Evolutionary conservation across 495 filamentous ascomycete species (phyloP).

Genomic region (Evansstolkia leycettana): DNA sequence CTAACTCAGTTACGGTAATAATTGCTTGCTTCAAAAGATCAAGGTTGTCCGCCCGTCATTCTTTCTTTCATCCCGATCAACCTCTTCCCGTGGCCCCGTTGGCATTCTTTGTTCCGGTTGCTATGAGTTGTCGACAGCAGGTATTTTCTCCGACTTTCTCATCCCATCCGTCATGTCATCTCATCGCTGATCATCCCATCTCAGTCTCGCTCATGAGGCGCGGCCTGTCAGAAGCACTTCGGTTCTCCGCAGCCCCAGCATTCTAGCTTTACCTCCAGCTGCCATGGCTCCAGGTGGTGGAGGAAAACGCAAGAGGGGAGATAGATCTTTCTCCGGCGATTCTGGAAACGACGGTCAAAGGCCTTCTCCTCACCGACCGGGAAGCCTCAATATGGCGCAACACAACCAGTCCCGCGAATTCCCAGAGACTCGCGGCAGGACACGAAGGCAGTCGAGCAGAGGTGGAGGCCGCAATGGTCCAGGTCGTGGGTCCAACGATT

Average conservation of each 20-base stretch:
- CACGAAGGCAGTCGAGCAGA: constrained; percentile 31
- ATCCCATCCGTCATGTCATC: neutral
- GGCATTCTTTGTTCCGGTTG: neutral
- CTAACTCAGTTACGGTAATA: too few species aligned
- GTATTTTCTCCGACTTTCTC: neutral
- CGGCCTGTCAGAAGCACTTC: constrained; percentile 21
- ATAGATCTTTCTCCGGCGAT: constrained; percentile 40
- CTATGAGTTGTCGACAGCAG: neutral
- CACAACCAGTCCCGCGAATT: constrained; percentile 30
- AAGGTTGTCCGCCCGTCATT: too few species aligned
- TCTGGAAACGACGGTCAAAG: constrained; percentile 37
- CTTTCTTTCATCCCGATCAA: neutral
- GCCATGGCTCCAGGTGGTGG: constrained; percentile 40
- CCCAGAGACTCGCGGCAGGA: constrained; percentile 30
- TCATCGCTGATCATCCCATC: constrained; percentile 7
- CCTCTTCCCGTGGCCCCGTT: neutral
- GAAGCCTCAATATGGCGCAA: constrained; percentile 46
- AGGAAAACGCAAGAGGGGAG: constrained; percentile 47
- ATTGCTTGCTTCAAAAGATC: too few species aligned
- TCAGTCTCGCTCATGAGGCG: constrained; percentile 26
- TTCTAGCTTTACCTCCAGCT: constrained; percentile 12
- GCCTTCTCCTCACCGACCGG: constrained; percentile 54
- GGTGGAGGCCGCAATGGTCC: constrained; percentile 24
- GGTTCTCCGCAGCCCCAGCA: constrained; percentile 15
- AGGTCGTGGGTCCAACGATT: constrained; percentile 18